Evolutionary conservation across 2,329 filamentous ascomycete genomes (phyloP).

Genomic region (Lasiodiplodia citricola): DNA sequence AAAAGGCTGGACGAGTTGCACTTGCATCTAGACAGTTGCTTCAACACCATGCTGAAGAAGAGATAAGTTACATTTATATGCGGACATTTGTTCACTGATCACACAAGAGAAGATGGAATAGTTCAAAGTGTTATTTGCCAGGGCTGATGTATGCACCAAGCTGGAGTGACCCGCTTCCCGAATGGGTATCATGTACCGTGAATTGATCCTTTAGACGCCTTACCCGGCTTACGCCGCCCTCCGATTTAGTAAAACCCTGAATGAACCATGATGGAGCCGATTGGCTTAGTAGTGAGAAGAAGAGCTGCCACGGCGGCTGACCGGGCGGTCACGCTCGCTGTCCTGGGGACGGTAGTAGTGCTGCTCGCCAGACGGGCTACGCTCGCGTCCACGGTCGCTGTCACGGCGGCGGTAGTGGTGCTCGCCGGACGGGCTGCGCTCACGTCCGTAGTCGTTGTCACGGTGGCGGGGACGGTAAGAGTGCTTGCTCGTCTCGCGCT

Average conservation of each 20-base stretch:
- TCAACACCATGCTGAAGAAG: background rate
- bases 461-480: background rate
- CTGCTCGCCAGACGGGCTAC: background rate
- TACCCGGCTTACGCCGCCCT: background rate
- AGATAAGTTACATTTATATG: no score
- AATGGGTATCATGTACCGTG: slow-evolving; percentile 9
- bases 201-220: background rate
- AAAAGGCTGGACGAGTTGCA: background rate
- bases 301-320: background rate
- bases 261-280: background rate
- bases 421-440: background rate
- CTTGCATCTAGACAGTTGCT: background rate
- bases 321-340: background rate
- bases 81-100: background rate
- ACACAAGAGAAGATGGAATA: background rate
- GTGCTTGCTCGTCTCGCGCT: background rate
- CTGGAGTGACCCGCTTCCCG: background rate
- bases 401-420: background rate
- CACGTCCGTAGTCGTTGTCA: background rate
- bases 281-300: background rate
- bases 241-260: background rate
- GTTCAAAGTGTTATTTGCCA: background rate
- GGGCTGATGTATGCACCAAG: slow-evolving; percentile 1
- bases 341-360: background rate
- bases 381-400: background rate